Conservation (phyloP, 75 land plant genomes). For the Pinus albicaulis region DNA sequence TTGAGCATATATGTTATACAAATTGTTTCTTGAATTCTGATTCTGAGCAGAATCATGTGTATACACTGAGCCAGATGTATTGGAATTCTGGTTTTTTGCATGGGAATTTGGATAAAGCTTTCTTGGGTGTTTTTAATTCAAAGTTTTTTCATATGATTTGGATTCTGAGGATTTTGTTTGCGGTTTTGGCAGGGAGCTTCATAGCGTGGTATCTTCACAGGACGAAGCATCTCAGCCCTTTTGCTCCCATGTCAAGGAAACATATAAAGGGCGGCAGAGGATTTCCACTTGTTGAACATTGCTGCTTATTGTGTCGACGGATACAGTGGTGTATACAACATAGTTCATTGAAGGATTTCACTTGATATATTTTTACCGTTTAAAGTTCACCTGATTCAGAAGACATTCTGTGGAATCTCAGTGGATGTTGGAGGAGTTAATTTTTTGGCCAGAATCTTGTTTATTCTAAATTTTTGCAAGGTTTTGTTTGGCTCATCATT, state of each 20-base stretch:
- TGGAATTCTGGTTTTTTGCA: neutral
- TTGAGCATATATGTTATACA: neutral
- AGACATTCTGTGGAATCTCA: neutral
- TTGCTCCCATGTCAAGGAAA: constrained; percentile 5
- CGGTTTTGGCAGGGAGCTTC: constrained; percentile 1
- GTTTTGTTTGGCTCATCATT: neutral
- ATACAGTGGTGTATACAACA: neutral
- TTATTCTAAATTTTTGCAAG: neutral
- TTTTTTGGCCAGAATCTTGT: neutral
- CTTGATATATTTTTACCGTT: neutral
- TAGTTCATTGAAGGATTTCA: neutral
- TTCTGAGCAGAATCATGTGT: neutral
- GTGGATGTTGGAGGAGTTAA: neutral
- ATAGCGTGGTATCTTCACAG: neutral
- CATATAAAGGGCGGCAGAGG: constrained; percentile 5
- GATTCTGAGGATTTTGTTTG: neutral
- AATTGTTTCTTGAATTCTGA: neutral
- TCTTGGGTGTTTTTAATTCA: neutral
- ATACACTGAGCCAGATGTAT: neutral
- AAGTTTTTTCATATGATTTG: neutral
- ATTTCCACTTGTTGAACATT: constrained; percentile 8
- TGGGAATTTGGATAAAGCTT: neutral
- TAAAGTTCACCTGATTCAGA: neutral
- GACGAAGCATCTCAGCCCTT: neutral
- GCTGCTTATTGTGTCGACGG: constrained; percentile 7